A percentile compares a stretch with the other conserved stretches of the same genome.
Conservation (phyloP, 495 filamentous ascomycete species). For the Aspergillus nidulans region DNA sequence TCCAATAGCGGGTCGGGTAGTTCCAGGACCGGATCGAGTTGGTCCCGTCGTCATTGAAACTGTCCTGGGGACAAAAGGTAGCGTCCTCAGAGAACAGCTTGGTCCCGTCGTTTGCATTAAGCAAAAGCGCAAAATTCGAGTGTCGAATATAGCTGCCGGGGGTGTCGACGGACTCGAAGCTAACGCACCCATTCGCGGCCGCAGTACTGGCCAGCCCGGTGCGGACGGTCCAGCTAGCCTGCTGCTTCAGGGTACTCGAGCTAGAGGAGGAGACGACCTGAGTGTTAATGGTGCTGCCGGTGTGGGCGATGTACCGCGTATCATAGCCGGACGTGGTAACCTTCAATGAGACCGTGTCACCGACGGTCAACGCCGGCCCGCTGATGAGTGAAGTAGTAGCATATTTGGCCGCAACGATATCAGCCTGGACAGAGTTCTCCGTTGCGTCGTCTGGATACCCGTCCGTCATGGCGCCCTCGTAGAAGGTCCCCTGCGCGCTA, state of each 20-base stretch:
- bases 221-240: constrained; percentile 52
- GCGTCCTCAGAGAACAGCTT: constrained; percentile 52
- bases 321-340: constrained; percentile 49
- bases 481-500: constrained; percentile 55
- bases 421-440: constrained; percentile 52
- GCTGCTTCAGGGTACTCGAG: constrained; percentile 36
- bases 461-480: constrained; percentile 57
- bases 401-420: constrained; percentile 54
- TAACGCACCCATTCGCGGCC: constrained; percentile 33
- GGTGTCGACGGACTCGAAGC: constrained; percentile 53
- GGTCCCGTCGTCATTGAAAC: constrained; percentile 40
- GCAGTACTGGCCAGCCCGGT: constrained; percentile 48
- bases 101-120: constrained; percentile 45
- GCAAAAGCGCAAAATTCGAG: constrained; percentile 40
- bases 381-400: constrained; percentile 42
- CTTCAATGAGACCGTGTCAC: constrained; percentile 45
- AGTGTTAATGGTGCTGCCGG: constrained; percentile 41
- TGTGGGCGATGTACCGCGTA: constrained; percentile 49
- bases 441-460: constrained; percentile 54
- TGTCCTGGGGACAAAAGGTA: constrained; percentile 49
- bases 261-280: constrained; percentile 51
- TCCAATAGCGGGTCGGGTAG: constrained; percentile 52
- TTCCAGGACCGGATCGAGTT: constrained; percentile 50
- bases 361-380: constrained; percentile 44
- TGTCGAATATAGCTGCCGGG: constrained; percentile 53